Evolutionary conservation across 1,284 basidiomycete species (phyloP).

Genomic region (Cutaneotrichosporon sp.): DNA sequence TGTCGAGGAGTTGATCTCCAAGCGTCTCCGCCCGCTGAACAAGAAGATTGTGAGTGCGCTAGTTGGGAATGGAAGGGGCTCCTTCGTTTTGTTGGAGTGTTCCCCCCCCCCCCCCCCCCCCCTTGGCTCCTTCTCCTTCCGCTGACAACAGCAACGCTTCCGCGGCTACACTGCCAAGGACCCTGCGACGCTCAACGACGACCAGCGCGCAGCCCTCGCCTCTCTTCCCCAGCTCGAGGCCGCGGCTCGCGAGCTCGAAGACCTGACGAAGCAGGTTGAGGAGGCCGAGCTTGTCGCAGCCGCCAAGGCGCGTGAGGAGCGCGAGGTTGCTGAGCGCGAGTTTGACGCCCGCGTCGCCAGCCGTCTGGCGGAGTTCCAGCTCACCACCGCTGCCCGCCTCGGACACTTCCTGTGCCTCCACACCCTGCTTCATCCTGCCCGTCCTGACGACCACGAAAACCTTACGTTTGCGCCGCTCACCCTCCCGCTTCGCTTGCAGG

Average conservation of each 20-base stretch:
- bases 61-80: no score
- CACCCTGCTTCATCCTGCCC: constrained; percentile 52
- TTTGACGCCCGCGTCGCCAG: constrained; percentile 8
- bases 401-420: constrained; percentile 64
- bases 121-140: not conserved
- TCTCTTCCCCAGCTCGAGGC: constrained; percentile 69
- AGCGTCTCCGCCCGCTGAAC: constrained; percentile 64
- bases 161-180: constrained; percentile 62
- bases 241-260: constrained; percentile 69
- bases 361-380: constrained; percentile 12
- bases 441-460: constrained; percentile 33
- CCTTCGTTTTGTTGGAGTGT: no score
- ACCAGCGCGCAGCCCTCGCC: constrained; percentile 67
- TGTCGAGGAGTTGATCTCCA: constrained; percentile 68
- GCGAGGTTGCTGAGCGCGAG: constrained; percentile 21
- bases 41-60: constrained; percentile 74
- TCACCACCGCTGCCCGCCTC: constrained; percentile 54
- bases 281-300: constrained; percentile 31
- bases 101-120: not conserved
- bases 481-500: constrained; percentile 40
- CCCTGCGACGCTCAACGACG: constrained; percentile 70
- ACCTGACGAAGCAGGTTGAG: constrained; percentile 72
- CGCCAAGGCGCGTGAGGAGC: constrained; percentile 23
- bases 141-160: constrained; percentile 59
- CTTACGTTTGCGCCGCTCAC: constrained; percentile 47